phyloP scores from a whole-genome alignment of 2,329 filamentous ascomycete genomes.

The Botryotinia convoluta region DNA sequence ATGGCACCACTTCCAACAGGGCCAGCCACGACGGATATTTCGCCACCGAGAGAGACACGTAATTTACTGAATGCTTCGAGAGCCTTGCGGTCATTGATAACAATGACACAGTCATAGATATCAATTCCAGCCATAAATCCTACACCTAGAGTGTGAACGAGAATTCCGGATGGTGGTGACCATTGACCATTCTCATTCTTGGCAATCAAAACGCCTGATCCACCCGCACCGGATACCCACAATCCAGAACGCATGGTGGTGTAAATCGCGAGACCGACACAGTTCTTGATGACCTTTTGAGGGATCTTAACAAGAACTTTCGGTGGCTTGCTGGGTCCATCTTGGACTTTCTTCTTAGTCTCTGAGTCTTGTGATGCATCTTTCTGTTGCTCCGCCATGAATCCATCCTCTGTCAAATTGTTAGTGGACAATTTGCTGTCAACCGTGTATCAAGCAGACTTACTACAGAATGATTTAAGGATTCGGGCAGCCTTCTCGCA shows the following conservation, averaged over 20 bases:
- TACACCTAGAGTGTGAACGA: conserved; percentile 83
- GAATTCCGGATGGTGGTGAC: conserved; percentile 87
- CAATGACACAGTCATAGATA: conserved; percentile 92
- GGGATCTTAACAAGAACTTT: conserved; percentile 79
- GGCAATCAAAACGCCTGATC: conserved; percentile 80
- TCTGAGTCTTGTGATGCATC: conserved; percentile 15
- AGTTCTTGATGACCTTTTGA: conserved; percentile 76
- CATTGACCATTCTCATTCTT: conserved; percentile 79
- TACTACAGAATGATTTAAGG: conserved; percentile 85
- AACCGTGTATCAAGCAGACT: conserved; percentile 41
- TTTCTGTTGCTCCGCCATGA: conserved; percentile 45
- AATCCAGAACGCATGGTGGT: conserved; percentile 91
- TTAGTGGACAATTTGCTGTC: conserved; percentile 25
- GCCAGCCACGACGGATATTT: conserved; percentile 73
- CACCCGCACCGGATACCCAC: conserved; percentile 86
- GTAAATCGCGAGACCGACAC: conserved; percentile 86
- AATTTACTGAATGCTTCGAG: conserved; percentile 80
- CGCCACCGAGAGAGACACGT: conserved; percentile 75
- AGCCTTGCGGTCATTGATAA: conserved; percentile 84
- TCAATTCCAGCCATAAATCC: conserved; percentile 91
- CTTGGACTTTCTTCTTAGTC: conserved; percentile 44
- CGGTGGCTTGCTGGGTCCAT: conserved; percentile 52
- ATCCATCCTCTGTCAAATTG: conserved; percentile 56
- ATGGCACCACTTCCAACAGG: conserved; percentile 71
- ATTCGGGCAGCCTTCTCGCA: conserved; percentile 90